Base-by-base conservation (phyloP, 371 early-diverging fungal genomes). In the Dichotomocladium elegans region DNA sequence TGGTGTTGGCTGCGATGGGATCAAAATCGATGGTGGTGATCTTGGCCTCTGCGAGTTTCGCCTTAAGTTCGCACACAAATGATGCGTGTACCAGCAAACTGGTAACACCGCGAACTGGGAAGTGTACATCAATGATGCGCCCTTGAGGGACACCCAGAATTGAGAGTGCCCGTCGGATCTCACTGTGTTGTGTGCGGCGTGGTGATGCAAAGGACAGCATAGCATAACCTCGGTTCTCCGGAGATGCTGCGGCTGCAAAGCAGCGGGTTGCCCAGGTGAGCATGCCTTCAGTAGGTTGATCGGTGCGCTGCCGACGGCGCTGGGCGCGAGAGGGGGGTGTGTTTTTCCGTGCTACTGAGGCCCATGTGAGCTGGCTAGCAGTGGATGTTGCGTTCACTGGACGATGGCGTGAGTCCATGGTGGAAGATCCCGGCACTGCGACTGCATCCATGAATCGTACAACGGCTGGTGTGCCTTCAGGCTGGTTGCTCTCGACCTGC, bases 221-320 rank as follows among this genome's bases (percentile, higher is more conserved):
- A 2, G 25, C 28, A 34, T 44, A 53, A 27, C 14, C 33, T 17
- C 28, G n/a, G 27, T 24, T 15, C 37, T 58, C 64, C n/a, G n/a
- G n/a, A n/a, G n/a, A n/a, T n/a, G n/a, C n/a, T n/a, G n/a, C n/a
- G n/a, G n/a, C n/a, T n/a, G n/a, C n/a, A n/a, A n/a, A n/a, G n/a
- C n/a, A n/a, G n/a, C n/a, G n/a, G n/a, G n/a, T n/a, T n/a, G n/a
- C n/a, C n/a, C n/a, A n/a, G n/a, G n/a, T n/a, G n/a, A n/a, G n/a
- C n/a, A n/a, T n/a, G n/a, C n/a, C n/a, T n/a, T n/a, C n/a, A n/a
- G n/a, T n/a, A n/a, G n/a, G n/a, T n/a, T n/a, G n/a, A n/a, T n/a
- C n/a, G n/a, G n/a, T n/a, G n/a, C n/a, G n/a, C n/a, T n/a, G n/a
- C n/a, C n/a, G n/a, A n/a, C n/a, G n/a, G n/a, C n/a, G n/a, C n/a